These are phyloP conservation scores for Nitzschia sp. DNA, from an alignment of 108 stramenopile species.

Conservation along the genomic window DNA sequence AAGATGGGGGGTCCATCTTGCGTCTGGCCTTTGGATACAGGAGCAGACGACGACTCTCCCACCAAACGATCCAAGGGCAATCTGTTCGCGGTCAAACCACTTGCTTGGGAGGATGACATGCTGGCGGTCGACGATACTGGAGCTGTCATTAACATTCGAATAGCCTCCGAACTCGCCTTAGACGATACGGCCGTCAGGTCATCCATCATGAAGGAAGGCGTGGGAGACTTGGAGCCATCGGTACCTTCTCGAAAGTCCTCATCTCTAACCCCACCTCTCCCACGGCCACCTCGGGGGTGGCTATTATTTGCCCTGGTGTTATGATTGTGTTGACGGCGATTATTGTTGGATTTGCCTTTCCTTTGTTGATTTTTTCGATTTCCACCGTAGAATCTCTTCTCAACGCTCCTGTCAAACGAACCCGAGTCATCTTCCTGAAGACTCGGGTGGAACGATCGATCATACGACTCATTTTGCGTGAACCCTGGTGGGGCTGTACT, in stretches of 20 bases:
- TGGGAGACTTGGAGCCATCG: background rate
- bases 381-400: background rate
- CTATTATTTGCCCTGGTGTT: background rate
- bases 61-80: constrained; percentile 11
- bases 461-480: no score
- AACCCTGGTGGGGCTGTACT: background rate
- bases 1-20: constrained; percentile 18
- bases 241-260: background rate
- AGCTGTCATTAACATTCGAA: constrained; percentile 33
- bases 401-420: background rate
- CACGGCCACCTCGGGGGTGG: background rate
- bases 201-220: background rate
- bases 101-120: constrained; percentile 14
- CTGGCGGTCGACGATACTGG: constrained; percentile 10
- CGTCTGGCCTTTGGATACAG: background rate
- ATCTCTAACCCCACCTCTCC: background rate
- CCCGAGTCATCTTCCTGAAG: background rate
- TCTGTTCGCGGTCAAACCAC: constrained; percentile 20
- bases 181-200: constrained; percentile 20
- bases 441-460: background rate
- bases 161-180: constrained; percentile 29
- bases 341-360: background rate
- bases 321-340: background rate
- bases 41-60: background rate
- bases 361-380: background rate